phyloP scores from a whole-genome alignment of 192 early-diverging fungal genomes.

The Entophlyctis luteolus region DNA sequence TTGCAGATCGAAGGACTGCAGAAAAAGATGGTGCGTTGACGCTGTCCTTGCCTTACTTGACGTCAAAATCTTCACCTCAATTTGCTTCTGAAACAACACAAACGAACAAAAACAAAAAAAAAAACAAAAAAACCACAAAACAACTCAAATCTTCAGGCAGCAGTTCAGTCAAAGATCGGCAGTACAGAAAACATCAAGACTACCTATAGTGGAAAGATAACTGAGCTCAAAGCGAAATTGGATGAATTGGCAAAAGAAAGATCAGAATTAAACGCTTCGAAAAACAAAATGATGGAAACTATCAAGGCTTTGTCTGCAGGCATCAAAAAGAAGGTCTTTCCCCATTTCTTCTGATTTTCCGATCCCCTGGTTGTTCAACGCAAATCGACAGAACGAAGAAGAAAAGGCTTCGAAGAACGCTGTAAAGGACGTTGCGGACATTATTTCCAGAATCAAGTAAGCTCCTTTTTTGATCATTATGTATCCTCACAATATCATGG shows the following conservation, averaged over 20 bases:
- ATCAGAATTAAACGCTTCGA: constrained; percentile 61
- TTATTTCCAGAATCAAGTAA: constrained; percentile 71
- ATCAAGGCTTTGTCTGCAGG: constrained; percentile 68
- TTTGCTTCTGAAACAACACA: no score
- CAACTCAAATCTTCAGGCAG: constrained; percentile 43
- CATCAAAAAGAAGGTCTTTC: constrained; percentile 76
- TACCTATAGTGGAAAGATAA: constrained; percentile 49
- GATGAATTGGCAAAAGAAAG: constrained; percentile 70
- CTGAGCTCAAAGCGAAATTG: constrained; percentile 58
- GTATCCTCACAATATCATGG: no score
- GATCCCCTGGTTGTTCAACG: background rate
- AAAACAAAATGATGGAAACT: constrained; percentile 68
- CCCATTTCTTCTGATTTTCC: background rate
- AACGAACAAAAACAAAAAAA: no score
- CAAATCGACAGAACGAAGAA: constrained; percentile 60
- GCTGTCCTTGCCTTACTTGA: background rate
- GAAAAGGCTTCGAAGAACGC: constrained; percentile 69
- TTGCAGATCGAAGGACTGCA: constrained; percentile 53
- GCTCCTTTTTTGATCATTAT: constrained; percentile 26
- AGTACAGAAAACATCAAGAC: constrained; percentile 55
- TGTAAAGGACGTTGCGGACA: constrained; percentile 76
- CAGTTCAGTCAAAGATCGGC: constrained; percentile 52
- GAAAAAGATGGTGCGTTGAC: constrained; percentile 48
- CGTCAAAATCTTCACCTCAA: background rate
- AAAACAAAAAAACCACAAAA: background rate